A percentile compares a stretch with the other conserved stretches of the same genome.
Conservation (phyloP, 129 eudicot genomes). For the Logfia minima region DNA sequence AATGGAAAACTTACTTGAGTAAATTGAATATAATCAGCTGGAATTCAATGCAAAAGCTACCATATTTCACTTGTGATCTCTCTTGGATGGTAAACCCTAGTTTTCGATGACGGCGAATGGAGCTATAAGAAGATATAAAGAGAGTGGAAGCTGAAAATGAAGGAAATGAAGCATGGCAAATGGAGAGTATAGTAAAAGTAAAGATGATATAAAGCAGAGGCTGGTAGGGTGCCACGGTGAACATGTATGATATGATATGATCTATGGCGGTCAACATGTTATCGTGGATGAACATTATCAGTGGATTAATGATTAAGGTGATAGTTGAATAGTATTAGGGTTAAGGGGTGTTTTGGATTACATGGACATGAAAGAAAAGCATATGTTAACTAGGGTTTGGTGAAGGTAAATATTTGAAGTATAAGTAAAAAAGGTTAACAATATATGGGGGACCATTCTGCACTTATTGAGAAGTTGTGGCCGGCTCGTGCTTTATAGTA, state of each 20-base stretch:
- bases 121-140: not conserved
- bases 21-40: slow-evolving; percentile 5
- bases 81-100: slow-evolving; percentile 14
- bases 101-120: not conserved
- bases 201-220: slow-evolving; percentile 52
- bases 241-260: slow-evolving; percentile 17
- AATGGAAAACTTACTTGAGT: slow-evolving; percentile 29
- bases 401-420: slow-evolving; percentile 11
- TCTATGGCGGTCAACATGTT: slow-evolving; percentile 38
- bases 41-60: slow-evolving; percentile 8
- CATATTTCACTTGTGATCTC: not conserved
- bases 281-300: slow-evolving; percentile 27
- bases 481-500: slow-evolving; percentile 45
- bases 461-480: slow-evolving; percentile 38
- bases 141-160: slow-evolving; percentile 1
- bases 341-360: slow-evolving; percentile 10
- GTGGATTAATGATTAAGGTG: slow-evolving; percentile 19
- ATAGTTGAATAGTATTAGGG: slow-evolving; percentile 18
- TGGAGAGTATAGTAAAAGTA: slow-evolving; percentile 31
- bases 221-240: slow-evolving; percentile 46
- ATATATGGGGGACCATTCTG: slow-evolving; percentile 45
- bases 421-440: slow-evolving; percentile 22
- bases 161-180: slow-evolving; percentile 38
- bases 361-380: slow-evolving; percentile 19
- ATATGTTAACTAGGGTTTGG: slow-evolving; percentile 27